These are phyloP conservation scores for Phlyctochytrium bullatum DNA, from an alignment of 192 early-diverging fungal genomes.

Conservation along the genomic window DNA sequence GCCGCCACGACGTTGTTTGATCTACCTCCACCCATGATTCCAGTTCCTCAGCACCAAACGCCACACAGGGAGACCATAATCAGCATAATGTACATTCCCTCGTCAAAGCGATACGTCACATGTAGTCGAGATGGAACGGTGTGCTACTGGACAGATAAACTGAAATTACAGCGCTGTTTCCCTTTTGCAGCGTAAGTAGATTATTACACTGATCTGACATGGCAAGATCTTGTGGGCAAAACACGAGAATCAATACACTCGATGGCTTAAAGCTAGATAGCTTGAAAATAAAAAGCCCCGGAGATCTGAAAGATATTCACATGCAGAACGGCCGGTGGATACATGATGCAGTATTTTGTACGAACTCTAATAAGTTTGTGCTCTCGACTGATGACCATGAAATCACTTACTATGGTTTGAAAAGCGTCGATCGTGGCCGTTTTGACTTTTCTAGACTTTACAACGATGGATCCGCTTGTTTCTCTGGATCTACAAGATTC, in stretches of 20 bases:
- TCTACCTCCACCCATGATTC: slow-evolving; percentile 15
- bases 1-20: slow-evolving; percentile 41
- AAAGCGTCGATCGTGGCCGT: not conserved
- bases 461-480: slow-evolving; percentile 41
- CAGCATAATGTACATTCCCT: slow-evolving; percentile 30
- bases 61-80: slow-evolving; percentile 49
- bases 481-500: slow-evolving; percentile 44
- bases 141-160: slow-evolving; percentile 48
- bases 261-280: slow-evolving; percentile 19
- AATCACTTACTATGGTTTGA: slow-evolving; percentile 48
- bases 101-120: slow-evolving; percentile 35
- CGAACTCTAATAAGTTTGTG: slow-evolving; percentile 39
- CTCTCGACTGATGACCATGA: slow-evolving; percentile 51
- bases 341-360: slow-evolving; percentile 39
- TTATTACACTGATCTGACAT: not conserved
- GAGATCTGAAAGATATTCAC: slow-evolving; percentile 25
- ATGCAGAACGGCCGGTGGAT: slow-evolving; percentile 42
- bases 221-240: slow-evolving; percentile 1
- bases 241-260: slow-evolving; percentile 9
- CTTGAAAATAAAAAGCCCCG: slow-evolving; percentile 20
- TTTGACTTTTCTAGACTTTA: slow-evolving; percentile 25
- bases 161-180: slow-evolving; percentile 44
- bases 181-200: slow-evolving; percentile 33
- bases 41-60: slow-evolving; percentile 14
- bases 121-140: slow-evolving; percentile 47